These are phyloP conservation scores for Pythium graminicola DNA, from an alignment of 352 stramenopile species.

Conservation along the genomic window DNA sequence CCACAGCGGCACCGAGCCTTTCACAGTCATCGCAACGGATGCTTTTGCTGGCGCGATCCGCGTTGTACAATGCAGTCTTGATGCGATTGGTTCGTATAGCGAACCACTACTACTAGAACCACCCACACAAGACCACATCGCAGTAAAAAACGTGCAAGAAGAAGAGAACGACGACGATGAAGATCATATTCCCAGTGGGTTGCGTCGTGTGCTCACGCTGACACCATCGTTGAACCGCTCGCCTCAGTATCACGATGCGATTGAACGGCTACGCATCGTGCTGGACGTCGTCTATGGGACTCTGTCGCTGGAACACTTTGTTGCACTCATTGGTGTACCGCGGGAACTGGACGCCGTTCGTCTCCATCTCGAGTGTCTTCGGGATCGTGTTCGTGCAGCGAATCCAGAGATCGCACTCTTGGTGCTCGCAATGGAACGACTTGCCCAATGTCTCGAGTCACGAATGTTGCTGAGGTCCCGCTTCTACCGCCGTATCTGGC, in stretches of 20 bases:
- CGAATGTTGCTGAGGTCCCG: constrained; percentile 14
- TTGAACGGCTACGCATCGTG: constrained; percentile 10
- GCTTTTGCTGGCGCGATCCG: constrained; percentile 54
- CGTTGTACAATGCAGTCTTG: constrained; percentile 50
- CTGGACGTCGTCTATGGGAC: constrained; percentile 16
- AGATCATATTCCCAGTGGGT: background rate
- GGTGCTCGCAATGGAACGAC: constrained; percentile 28
- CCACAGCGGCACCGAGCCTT: constrained; percentile 39
- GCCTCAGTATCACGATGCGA: background rate
- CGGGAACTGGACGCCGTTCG: constrained; percentile 1
- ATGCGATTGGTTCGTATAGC: constrained; percentile 39
- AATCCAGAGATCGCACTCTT: constrained; percentile 52
- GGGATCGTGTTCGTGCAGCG: constrained; percentile 22
- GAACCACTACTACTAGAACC: constrained; percentile 50
- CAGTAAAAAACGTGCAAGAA: background rate
- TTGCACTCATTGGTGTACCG: constrained; percentile 7
- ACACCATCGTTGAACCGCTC: constrained; percentile 4
- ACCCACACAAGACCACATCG: background rate
- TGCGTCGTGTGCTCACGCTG: constrained; percentile 11
- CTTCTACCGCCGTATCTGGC: constrained; percentile 21
- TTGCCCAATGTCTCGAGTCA: constrained; percentile 16
- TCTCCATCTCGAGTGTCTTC: constrained; percentile 18
- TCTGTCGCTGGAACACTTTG: background rate
- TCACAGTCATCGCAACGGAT: constrained; percentile 32
- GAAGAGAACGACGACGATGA: constrained; percentile 9